Base-by-base conservation (phyloP, 129 eudicot species). In the Glebionis coronaria region DNA sequence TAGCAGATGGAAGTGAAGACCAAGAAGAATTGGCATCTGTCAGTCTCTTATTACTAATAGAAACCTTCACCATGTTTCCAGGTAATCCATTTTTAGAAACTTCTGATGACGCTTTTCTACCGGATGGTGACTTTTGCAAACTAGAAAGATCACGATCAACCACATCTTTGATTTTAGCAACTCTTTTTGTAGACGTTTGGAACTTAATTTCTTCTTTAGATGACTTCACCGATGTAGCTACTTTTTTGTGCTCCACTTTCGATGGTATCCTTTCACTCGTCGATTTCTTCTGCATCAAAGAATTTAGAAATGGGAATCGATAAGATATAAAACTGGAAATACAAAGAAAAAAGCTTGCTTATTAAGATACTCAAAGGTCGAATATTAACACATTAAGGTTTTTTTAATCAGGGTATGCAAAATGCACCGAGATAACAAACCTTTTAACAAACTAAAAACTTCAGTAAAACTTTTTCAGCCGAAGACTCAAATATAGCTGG, bases 1-100 rank as follows among this genome's bases (percentile, higher is more conserved):
- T 73, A 79, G 91, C 70, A 50, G 80, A 76, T n/a, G 97, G 97
- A 58, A 90, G 95, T 57, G 87, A 76, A 18, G 80, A 40, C 91
- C 95, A 90, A 21, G 83, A 78, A 70, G 66, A 76, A 71, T 66
- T 80, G 69, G 75, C 83, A 71, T 84, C 91, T 12, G 82, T 78
- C 54, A 80, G 58, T 73, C 73, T 82, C 64, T 67, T 68, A 64
- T 81, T 84, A 65, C 79, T 82, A 12, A 81, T 38, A 76, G 87
- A 63, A 79, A 90, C 82, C 82, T 87, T 84, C 50, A 74, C 79
- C 86, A 90, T 72, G 68, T 84, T 86, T 56, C 76, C 84, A 0
- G 82, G 85, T 59, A 78, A 69, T 23, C 90, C 90, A 54, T 70
- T 58, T 72, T 56, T 74, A 18, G 78, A 68, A 80, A 12, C 70